phyloP scores from a whole-genome alignment of 306 rosid species.

The Glycine tomentella region DNA sequence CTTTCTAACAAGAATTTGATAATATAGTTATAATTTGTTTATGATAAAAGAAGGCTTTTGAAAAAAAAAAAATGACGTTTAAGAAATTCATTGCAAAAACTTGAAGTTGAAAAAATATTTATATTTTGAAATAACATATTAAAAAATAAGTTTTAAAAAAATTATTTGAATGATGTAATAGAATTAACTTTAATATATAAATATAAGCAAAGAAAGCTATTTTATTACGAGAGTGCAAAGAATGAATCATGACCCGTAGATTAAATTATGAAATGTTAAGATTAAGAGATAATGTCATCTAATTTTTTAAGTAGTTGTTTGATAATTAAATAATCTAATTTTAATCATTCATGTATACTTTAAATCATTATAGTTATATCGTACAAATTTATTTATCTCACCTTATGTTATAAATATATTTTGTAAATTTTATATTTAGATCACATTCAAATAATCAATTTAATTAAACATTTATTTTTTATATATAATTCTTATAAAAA shows the following conservation, averaged over 20 bases:
- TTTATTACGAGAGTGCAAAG: background rate
- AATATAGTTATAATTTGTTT: background rate
- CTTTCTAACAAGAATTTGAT: background rate
- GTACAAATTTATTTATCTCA: too few relatives aligned
- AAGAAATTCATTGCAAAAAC: background rate
- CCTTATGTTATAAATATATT: too few relatives aligned
- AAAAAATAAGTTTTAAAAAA: background rate
- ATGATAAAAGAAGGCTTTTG: background rate
- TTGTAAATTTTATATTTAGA: background rate
- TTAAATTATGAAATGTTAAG: background rate
- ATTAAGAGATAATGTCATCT: too few relatives aligned
- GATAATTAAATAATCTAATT: too few relatives aligned
- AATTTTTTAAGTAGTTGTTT: too few relatives aligned
- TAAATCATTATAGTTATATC: too few relatives aligned
- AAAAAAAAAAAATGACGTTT: too few relatives aligned
- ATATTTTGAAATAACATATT: background rate
- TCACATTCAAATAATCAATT: background rate
- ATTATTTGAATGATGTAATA: background rate
- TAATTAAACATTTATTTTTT: background rate
- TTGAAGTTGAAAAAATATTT: background rate
- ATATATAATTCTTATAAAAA: background rate
- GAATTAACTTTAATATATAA: background rate
- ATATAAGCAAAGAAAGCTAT: background rate
- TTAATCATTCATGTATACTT: too few relatives aligned
- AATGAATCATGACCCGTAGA: background rate